Conservation (phyloP, 2,329 filamentous ascomycete genomes). For the Coleophoma crateriformis region DNA sequence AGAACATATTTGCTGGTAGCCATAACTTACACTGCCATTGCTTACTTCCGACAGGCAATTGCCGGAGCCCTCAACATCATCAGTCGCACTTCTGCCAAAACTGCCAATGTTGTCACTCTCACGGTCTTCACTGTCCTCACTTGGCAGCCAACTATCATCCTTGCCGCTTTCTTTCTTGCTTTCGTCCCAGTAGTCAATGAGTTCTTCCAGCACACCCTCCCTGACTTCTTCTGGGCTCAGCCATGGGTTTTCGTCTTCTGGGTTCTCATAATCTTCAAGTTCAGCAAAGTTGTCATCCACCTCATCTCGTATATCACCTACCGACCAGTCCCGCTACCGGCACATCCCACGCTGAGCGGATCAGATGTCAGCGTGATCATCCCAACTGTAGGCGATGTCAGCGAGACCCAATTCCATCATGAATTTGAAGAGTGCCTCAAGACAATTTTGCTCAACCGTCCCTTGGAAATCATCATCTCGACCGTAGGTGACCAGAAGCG, state of each 20-base stretch:
- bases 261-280: conserved; percentile 13
- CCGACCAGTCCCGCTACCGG: neutral
- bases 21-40: too few species aligned
- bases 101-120: neutral
- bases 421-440: conserved; percentile 8
- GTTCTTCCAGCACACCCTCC: neutral
- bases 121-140: neutral
- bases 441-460: conserved; percentile 7
- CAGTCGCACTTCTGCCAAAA: neutral
- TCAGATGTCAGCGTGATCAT: conserved; percentile 18
- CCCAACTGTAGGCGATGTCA: conserved; percentile 8
- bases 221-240: neutral
- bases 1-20: too few species aligned
- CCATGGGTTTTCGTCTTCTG: neutral
- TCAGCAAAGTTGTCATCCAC: conserved; percentile 14
- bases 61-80: too few species aligned
- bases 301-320: conserved; percentile 9
- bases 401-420: conserved; percentile 1
- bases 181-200: neutral
- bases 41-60: too few species aligned
- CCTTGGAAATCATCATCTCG: conserved; percentile 11
- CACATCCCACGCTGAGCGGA: conserved; percentile 2
- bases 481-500: conserved; percentile 6
- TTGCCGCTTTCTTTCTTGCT: neutral
- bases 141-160: neutral